These are phyloP conservation scores for Achaetomiella virescens DNA, from an alignment of 495 filamentous ascomycete species.

Conservation along the genomic window DNA sequence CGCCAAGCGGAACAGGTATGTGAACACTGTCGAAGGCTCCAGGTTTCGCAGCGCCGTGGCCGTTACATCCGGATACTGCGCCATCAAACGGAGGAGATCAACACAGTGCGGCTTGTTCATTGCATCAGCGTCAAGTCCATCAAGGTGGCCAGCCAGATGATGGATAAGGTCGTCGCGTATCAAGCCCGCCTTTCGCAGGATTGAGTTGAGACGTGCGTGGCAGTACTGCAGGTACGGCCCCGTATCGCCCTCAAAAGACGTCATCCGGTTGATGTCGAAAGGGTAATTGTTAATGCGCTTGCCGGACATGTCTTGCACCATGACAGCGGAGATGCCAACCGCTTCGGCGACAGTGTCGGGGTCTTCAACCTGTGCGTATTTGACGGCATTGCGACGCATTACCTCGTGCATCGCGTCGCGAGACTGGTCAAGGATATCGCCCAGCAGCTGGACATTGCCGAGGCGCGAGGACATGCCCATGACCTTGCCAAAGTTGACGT, in stretches of 20 bases:
- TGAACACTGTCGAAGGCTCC: constrained; percentile 61
- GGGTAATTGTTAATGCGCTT: constrained; percentile 60
- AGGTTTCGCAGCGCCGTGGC: constrained; percentile 56
- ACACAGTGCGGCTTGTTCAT: no score
- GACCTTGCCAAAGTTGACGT: constrained; percentile 60
- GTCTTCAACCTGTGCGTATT: constrained; percentile 53
- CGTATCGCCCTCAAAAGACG: constrained; percentile 65
- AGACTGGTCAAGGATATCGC: constrained; percentile 55
- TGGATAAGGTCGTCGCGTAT: no score
- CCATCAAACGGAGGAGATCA: constrained; percentile 52
- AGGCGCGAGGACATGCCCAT: constrained; percentile 56
- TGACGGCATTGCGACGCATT: constrained; percentile 54
- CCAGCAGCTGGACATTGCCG: constrained; percentile 47
- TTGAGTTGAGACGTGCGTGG: constrained; percentile 57
- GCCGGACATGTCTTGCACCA: constrained; percentile 60
- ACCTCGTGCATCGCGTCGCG: constrained; percentile 58
- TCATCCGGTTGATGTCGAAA: constrained; percentile 59
- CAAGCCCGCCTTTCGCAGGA: constrained; percentile 49
- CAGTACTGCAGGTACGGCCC: constrained; percentile 65
- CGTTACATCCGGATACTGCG: constrained; percentile 58
- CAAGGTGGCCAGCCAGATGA: no score
- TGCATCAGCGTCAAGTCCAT: no score
- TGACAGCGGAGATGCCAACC: constrained; percentile 56
- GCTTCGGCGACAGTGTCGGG: constrained; percentile 50
- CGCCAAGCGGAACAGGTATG: constrained; percentile 83